These are phyloP conservation scores for Epichloe gansuensis DNA, from an alignment of 2,329 filamentous ascomycete genomes.

Conservation along the genomic window DNA sequence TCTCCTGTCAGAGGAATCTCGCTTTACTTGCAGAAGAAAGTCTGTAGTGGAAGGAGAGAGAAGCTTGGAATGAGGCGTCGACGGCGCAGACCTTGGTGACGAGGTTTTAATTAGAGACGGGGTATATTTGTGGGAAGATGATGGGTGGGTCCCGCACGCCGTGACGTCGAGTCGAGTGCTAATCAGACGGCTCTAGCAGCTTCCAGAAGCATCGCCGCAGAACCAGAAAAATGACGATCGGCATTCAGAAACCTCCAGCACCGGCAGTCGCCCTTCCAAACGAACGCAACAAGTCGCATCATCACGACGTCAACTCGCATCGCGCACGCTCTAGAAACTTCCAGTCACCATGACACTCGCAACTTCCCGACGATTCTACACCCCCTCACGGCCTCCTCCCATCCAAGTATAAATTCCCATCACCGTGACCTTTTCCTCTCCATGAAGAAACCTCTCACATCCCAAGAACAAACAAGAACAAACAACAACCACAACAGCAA, in stretches of 20 bases:
- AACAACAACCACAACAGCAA: background rate
- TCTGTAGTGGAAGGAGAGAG: constrained; percentile 16
- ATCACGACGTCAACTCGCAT: background rate
- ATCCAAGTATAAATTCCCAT: constrained; percentile 2
- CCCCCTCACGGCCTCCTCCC: background rate
- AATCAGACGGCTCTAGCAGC: background rate
- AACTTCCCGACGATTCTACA: background rate
- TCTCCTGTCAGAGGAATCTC: constrained; percentile 22
- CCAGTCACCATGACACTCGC: background rate
- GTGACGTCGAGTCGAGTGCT: too few species aligned
- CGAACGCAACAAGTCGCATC: background rate
- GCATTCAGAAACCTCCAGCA: background rate
- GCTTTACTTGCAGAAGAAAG: constrained; percentile 20
- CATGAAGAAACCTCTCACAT: background rate
- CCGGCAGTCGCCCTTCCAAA: background rate
- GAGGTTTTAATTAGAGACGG: constrained; percentile 21
- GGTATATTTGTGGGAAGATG: too few species aligned
- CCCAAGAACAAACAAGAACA: background rate
- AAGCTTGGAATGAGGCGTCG: background rate
- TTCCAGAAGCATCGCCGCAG: background rate
- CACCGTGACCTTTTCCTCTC: background rate
- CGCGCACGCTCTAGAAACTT: background rate
- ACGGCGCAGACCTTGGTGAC: constrained; percentile 25
- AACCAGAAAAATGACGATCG: background rate
- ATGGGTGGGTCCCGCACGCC: too few species aligned